Evolutionary conservation across 176 grass and related monocot genomes (phyloP).

Genomic region (Carex myosuroides): DNA sequence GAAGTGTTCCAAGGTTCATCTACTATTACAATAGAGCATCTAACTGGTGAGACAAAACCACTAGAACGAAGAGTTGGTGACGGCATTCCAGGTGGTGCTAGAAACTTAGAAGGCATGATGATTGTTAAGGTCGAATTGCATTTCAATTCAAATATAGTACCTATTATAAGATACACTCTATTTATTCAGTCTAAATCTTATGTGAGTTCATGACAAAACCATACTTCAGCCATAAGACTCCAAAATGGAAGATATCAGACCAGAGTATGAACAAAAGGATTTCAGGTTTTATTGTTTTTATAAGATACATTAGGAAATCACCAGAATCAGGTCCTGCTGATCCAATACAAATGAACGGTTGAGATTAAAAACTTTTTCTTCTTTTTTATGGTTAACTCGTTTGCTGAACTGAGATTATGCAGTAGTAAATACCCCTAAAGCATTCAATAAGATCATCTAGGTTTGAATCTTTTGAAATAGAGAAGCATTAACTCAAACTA

Average conservation of each 20-base stretch:
- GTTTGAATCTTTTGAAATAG: conserved; percentile 7
- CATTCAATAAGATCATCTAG: background rate
- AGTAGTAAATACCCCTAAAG: background rate
- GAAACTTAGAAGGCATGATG: conserved; percentile 99
- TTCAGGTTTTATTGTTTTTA: background rate
- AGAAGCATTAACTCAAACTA: conserved; percentile 20
- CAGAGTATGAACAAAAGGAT: background rate
- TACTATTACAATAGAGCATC: conserved; percentile 84
- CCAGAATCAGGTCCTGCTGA: background rate
- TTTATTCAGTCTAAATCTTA: background rate
- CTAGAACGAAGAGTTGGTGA: conserved; percentile 81
- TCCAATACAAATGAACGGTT: background rate
- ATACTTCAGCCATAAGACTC: background rate
- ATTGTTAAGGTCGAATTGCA: conserved; percentile 70
- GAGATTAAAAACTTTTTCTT: background rate
- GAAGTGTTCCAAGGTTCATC: conserved; percentile 97
- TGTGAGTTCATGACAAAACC: background rate
- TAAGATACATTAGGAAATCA: background rate
- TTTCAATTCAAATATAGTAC: conserved; percentile 13
- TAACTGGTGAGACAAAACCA: conserved; percentile 92
- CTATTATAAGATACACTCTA: background rate
- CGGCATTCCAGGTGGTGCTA: conserved; percentile 86
- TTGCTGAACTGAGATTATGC: background rate
- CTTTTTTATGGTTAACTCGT: background rate
- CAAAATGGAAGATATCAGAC: background rate